A percentile compares a stretch with the other conserved stretches of the same genome.
phyloP scores from a whole-genome alignment of 2,329 filamentous ascomycete genomes.

The Paecilomyces fulvus region DNA sequence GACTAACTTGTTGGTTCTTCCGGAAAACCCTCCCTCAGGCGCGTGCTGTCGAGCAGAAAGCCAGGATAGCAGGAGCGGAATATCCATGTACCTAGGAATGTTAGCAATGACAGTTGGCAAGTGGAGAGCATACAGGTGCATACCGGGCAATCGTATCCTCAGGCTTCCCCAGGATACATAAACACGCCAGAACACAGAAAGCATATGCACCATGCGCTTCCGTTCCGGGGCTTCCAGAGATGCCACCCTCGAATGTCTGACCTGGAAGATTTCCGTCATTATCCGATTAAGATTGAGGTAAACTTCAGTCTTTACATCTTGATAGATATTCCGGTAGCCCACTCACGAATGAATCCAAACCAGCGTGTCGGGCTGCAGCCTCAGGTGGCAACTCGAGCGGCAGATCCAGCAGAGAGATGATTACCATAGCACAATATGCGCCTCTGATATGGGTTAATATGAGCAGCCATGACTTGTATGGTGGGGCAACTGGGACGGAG shows the following conservation, averaged over 20 bases:
- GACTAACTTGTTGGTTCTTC: slow-evolving; percentile 93
- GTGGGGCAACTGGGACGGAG: slow-evolving; percentile 5
- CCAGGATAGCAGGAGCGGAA: slow-evolving; percentile 73
- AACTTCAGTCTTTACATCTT: slow-evolving; percentile 53
- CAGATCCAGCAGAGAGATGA: slow-evolving; percentile 74
- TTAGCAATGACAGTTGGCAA: slow-evolving; percentile 6
- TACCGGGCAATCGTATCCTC: slow-evolving; percentile 65
- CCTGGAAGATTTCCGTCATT: slow-evolving; percentile 40
- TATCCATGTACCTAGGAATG: slow-evolving; percentile 58
- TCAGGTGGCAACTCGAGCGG: slow-evolving; percentile 70
- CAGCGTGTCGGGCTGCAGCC: slow-evolving; percentile 57
- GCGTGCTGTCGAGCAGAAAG: slow-evolving; percentile 80
- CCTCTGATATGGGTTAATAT: slow-evolving; percentile 48
- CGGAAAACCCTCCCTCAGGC: slow-evolving; percentile 86
- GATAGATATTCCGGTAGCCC: slow-evolving; percentile 72
- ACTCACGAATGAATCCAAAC: slow-evolving; percentile 59
- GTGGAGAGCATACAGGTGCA: slow-evolving; percentile 20
- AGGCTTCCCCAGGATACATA: slow-evolving; percentile 77
- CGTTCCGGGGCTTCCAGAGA: slow-evolving; percentile 72
- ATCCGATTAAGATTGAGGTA: not conserved
- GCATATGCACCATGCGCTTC: slow-evolving; percentile 97
- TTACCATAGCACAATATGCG: slow-evolving; percentile 81
- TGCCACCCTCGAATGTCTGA: slow-evolving; percentile 92
- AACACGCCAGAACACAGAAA: slow-evolving; percentile 84
- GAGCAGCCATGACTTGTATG: slow-evolving; percentile 9